Base-by-base conservation (phyloP, 2,329 filamentous ascomycete species). In the Penicillium italicum region DNA sequence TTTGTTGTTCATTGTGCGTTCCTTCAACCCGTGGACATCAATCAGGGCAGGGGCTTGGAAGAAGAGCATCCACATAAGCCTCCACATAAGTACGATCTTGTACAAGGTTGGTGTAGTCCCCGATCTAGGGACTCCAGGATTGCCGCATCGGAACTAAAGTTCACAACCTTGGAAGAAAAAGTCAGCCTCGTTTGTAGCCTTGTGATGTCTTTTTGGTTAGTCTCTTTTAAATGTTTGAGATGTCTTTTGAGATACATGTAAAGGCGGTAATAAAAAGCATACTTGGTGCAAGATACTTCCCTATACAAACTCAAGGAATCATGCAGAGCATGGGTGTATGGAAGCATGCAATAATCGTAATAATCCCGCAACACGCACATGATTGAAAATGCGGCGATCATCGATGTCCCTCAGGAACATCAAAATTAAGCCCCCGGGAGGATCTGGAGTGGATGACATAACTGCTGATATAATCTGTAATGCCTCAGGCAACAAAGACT, bases 311-410 rank as follows among this genome's bases (percentile, higher is more conserved):
- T n/a, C n/a, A n/a, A n/a, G n/a, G n/a, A n/a, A 50, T 20, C 9
- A 46, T 40, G n/a, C 16, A 46, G 24, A 53, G 50, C 16, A 36
- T 41, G 30, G 22, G 37, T 28, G 36, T 14, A 48, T 41, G 30
- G 6, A 36, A 50, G 20, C 22, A 48, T 54, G 44, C 30, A 54
- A 34, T 33, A 41, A 8, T 22, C 36, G 24, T 22, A 28, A 49
- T 34, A 49, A 40, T 41, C 26, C 28, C 36, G 16, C 28, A 24
- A 53, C n/a, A 9, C 9, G 12, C n/a, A 22, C 33, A 47, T 16
- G 30, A 46, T 53, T 48, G 50, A 24, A 40, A 53, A 53, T 20
- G 3, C 50, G 24, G 31, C 18, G 49, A 52, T 52, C 50, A 26
- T n/a, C 22, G 33, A 24, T 26, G 49, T 45, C 41, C 41, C 34